Evolutionary conservation across 345 rosid genomes (phyloP).

Genomic region (Salix suchowensis): DNA sequence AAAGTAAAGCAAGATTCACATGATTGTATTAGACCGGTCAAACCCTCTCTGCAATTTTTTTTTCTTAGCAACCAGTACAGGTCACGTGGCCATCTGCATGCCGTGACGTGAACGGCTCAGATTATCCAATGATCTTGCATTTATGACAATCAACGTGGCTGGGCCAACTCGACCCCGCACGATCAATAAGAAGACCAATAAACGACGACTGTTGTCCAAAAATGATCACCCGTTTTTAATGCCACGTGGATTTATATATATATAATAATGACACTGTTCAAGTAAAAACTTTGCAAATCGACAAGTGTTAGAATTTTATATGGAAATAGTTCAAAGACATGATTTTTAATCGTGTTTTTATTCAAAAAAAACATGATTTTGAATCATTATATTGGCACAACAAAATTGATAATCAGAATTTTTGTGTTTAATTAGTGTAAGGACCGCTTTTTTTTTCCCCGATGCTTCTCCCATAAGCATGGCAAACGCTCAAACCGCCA

Average conservation of each 20-base stretch:
- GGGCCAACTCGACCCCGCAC: background rate
- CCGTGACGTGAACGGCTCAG: conserved; percentile 3
- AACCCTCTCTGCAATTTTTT: conserved; percentile 4
- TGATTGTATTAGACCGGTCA: conserved; percentile 29
- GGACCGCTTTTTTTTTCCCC: too few relatives aligned
- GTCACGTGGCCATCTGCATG: conserved; percentile 11
- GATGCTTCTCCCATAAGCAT: too few relatives aligned
- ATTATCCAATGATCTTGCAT: background rate
- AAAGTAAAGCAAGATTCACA: conserved; percentile 16
- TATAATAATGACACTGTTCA: too few relatives aligned
- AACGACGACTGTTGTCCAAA: conserved; percentile 13
- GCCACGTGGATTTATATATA: background rate
- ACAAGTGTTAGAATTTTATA: too few relatives aligned
- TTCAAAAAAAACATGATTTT: too few relatives aligned
- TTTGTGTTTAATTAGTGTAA: too few relatives aligned
- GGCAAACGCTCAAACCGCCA: too few relatives aligned
- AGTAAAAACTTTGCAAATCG: too few relatives aligned
- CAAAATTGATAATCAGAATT: too few relatives aligned
- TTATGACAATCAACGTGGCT: background rate
- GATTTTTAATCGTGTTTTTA: too few relatives aligned
- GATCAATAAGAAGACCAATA: conserved; percentile 4
- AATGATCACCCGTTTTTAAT: background rate
- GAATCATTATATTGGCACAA: too few relatives aligned
- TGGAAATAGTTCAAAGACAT: too few relatives aligned
- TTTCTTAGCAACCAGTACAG: background rate